Conservation (phyloP, 805 yeast species). For the Saccharomycopsis schoenii region DNA sequence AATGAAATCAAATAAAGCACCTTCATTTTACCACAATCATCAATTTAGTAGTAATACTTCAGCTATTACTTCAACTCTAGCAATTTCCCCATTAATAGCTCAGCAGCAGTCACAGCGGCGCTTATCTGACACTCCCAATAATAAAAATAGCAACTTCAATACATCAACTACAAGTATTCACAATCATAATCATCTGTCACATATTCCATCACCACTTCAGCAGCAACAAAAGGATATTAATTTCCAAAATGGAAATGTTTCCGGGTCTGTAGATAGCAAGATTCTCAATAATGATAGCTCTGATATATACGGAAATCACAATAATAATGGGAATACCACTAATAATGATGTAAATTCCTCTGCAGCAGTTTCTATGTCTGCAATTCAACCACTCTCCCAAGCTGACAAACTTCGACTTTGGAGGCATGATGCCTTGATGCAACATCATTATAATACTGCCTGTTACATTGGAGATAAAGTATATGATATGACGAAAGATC, state of each 20-base stretch:
- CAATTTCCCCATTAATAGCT: conserved; percentile 55
- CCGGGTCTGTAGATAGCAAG: not conserved
- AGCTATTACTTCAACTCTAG: conserved; percentile 60
- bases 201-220: conserved; percentile 15
- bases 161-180: conserved; percentile 11
- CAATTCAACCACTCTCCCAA: conserved; percentile 46
- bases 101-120: conserved; percentile 21
- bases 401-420: conserved; percentile 81
- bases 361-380: conserved; percentile 1
- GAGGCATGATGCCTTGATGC: conserved; percentile 90
- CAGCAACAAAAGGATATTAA: conserved; percentile 17
- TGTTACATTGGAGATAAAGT: conserved; percentile 89
- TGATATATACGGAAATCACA: not conserved
- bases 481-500: conserved; percentile 69
- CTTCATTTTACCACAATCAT: not conserved
- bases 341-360: conserved; percentile 1
- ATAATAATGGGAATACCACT: conserved; percentile 1
- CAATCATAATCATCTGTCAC: conserved; percentile 12
- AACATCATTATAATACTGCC: conserved; percentile 85
- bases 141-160: not conserved
- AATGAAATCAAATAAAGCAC: not conserved
- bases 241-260: conserved; percentile 1
- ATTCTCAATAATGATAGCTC: conserved; percentile 10
- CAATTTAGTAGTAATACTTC: conserved; percentile 20
- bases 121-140: conserved; percentile 21